These are phyloP conservation scores for Pseudocercospora crystallina DNA, from an alignment of 2,329 filamentous ascomycete genomes.

Conservation along the genomic window DNA sequence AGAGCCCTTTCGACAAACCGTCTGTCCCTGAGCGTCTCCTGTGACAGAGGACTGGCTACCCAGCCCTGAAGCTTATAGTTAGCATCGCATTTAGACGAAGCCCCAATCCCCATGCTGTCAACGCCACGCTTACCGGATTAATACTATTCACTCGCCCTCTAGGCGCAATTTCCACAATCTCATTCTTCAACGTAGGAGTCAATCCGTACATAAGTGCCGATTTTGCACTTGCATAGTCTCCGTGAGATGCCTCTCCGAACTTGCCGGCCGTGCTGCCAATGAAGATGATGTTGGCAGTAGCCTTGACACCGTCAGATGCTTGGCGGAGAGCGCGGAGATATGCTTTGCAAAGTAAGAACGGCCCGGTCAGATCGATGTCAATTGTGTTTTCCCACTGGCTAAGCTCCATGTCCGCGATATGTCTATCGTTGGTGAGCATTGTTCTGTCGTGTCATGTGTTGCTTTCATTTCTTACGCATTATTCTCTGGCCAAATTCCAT, in stretches of 20 bases:
- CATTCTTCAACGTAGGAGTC: conserved; percentile 33
- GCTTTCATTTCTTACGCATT: conserved; percentile 7
- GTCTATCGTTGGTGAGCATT: conserved; percentile 11
- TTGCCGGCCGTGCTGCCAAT: conserved; percentile 36
- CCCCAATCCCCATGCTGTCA: conserved; percentile 17
- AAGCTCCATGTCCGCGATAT: conserved; percentile 31
- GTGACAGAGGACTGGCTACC: conserved; percentile 9
- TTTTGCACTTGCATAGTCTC: conserved; percentile 32
- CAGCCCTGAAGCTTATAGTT: conserved; percentile 15
- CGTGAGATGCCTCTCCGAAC: conserved; percentile 34
- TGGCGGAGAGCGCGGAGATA: conserved; percentile 26
- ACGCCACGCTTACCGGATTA: conserved; percentile 33
- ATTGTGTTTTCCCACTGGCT: conserved; percentile 33
- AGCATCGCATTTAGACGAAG: too few relatives aligned
- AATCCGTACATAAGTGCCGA: conserved; percentile 34
- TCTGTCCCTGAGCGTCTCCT: conserved; percentile 22
- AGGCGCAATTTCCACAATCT: conserved; percentile 32
- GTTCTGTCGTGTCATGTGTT: not conserved
- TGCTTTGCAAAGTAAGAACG: conserved; percentile 31
- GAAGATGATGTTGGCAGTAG: conserved; percentile 32
- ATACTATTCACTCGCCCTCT: conserved; percentile 31
- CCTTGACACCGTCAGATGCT: conserved; percentile 21
- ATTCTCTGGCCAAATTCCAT: conserved; percentile 33
- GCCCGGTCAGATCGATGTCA: conserved; percentile 31
- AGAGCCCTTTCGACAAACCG: conserved; percentile 31